Evolutionary conservation across 2,329 filamentous ascomycete genomes (phyloP).

Genomic region (Aspergillus neoniger): DNA sequence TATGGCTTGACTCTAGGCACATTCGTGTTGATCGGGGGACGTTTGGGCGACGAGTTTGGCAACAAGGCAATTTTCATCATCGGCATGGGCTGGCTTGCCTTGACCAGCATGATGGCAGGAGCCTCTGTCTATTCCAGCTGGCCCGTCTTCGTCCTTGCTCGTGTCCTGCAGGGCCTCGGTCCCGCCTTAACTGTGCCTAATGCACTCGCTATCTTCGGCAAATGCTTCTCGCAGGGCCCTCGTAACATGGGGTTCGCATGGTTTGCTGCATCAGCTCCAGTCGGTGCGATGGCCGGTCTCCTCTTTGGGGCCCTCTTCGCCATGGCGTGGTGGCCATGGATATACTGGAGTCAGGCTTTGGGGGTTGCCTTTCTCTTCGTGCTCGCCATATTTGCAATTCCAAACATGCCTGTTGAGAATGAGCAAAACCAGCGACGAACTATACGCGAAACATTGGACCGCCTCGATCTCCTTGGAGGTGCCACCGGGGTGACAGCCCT

Average conservation of each 20-base stretch:
- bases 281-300: constrained; percentile 45
- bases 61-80: constrained; percentile 36
- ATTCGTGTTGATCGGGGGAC: constrained; percentile 21
- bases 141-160: constrained; percentile 51
- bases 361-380: constrained; percentile 44
- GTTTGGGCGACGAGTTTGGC: constrained; percentile 41
- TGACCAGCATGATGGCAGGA: constrained; percentile 39
- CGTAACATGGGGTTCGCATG: constrained; percentile 59
- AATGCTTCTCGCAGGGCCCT: constrained; percentile 56
- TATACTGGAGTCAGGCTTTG: constrained; percentile 45
- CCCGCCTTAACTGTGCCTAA: constrained; percentile 67
- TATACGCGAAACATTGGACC: neutral
- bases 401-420: constrained; percentile 10
- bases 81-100: constrained; percentile 36
- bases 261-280: constrained; percentile 52
- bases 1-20: constrained; percentile 1
- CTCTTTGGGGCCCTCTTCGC: constrained; percentile 43
- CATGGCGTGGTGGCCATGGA: constrained; percentile 52
- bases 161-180: constrained; percentile 58
- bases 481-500: constrained; percentile 55
- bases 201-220: constrained; percentile 63
- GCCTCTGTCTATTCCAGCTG: constrained; percentile 35
- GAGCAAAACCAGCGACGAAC: neutral
- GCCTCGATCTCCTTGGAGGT: constrained; percentile 43
- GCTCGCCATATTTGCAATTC: constrained; percentile 31